Percentiles rank a stretch among this genome's conserved stretches.
phyloP scores from a whole-genome alignment of 2,329 filamentous ascomycete genomes.

The Remersonia thermophila region DNA sequence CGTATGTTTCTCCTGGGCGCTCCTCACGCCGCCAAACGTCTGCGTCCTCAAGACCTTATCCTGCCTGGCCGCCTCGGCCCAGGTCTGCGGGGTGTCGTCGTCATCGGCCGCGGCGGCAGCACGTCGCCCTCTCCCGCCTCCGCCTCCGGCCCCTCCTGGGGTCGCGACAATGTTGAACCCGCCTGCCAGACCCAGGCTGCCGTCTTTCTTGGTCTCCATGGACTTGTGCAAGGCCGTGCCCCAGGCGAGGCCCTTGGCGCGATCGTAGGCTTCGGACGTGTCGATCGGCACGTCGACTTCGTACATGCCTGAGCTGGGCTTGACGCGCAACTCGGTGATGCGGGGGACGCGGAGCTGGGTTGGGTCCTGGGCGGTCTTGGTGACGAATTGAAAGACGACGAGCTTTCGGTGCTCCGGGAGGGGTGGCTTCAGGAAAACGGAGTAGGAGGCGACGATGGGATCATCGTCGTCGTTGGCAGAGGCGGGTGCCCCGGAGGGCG shows the following conservation, averaged over 20 bases:
- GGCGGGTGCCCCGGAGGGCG: not conserved
- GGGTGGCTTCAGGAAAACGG: constrained; percentile 72
- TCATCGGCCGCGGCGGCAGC: constrained; percentile 29
- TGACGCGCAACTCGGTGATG: constrained; percentile 68
- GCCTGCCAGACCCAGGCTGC: constrained; percentile 57
- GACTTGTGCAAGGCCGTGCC: constrained; percentile 60
- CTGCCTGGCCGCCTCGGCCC: constrained; percentile 54
- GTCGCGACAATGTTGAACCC: constrained; percentile 52
- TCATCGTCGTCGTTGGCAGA: constrained; percentile 37
- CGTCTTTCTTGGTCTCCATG: constrained; percentile 45
- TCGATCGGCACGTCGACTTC: constrained; percentile 85
- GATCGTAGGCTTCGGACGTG: constrained; percentile 64
- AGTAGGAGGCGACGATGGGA: constrained; percentile 63
- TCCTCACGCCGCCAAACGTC: constrained; percentile 68
- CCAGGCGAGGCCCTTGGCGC: constrained; percentile 69
- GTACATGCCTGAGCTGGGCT: constrained; percentile 68
- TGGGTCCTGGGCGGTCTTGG: constrained; percentile 50
- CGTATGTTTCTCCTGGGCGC: constrained; percentile 53
- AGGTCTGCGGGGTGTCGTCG: constrained; percentile 30
- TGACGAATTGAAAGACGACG: constrained; percentile 81
- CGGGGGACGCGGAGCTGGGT: constrained; percentile 43
- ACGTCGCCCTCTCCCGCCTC: constrained; percentile 10
- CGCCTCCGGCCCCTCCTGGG: constrained; percentile 24
- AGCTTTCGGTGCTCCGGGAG: constrained; percentile 51
- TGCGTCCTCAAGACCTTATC: constrained; percentile 66